A percentile compares a stretch with the other conserved stretches of the same genome.
These are phyloP conservation scores for Linum trigynum DNA, from an alignment of 345 rosid genomes.

Conservation along the genomic window DNA sequence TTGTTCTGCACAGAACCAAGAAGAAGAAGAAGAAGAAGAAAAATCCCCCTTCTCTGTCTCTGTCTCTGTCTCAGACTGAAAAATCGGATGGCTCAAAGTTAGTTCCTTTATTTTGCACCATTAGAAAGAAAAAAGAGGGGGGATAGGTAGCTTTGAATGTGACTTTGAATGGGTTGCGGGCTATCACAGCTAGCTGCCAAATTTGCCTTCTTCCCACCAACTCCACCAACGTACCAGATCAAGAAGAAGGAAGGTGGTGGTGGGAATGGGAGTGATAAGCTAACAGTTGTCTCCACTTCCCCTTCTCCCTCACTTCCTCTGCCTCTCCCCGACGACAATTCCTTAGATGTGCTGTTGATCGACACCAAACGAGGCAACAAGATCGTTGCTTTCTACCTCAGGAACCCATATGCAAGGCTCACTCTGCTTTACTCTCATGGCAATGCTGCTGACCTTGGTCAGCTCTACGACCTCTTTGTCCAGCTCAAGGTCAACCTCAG, in stretches of 20 bases:
- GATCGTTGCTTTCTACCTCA: constrained; percentile 78
- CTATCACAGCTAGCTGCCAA: constrained; percentile 89
- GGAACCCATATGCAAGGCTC: constrained; percentile 80
- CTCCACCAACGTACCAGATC: constrained; percentile 90
- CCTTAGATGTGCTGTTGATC: constrained; percentile 61
- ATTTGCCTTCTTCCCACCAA: constrained; percentile 95
- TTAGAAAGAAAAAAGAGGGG: no score
- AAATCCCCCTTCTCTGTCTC: constrained; percentile 9
- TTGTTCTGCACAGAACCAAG: no score
- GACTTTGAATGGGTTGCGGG: constrained; percentile 75
- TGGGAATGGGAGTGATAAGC: constrained; percentile 10
- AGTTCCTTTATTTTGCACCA: no score
- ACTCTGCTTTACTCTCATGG: constrained; percentile 95
- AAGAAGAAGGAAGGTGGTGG: constrained; percentile 48
- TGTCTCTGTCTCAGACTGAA: neutral
- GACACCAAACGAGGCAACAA: constrained; percentile 72
- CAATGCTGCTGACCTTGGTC: constrained; percentile 98
- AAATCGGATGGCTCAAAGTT: no score
- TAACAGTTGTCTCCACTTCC: constrained; percentile 50
- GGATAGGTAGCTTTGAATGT: no score
- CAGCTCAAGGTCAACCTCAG: constrained; percentile 96
- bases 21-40: no score
- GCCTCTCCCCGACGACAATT: constrained; percentile 55
- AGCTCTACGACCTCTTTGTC: constrained; percentile 92
- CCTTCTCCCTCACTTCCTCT: constrained; percentile 45